Base-by-base conservation (phyloP, 1,284 basidiomycete genomes). In the Marasmius sp. region DNA sequence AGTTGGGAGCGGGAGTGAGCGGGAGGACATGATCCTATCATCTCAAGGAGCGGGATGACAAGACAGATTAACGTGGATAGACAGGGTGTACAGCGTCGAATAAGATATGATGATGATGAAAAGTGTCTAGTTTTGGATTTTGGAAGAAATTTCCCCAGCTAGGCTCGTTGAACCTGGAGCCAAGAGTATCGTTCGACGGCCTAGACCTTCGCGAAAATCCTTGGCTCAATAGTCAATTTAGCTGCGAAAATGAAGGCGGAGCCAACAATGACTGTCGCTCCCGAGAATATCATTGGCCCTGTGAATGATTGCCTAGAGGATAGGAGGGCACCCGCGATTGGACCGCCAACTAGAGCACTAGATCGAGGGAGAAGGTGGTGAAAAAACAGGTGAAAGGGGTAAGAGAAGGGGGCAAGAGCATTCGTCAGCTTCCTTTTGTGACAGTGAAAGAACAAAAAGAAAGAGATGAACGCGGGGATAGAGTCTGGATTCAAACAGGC, bases 261-360 rank as follows among this genome's bases (percentile, higher is more conserved):
- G 11, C 87, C 87, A 34, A 78, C 70, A 58, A 88, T 71, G 60
- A 86, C 73, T n/a, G 81, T 80, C 39, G 78, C 71, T 38, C 87
- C 88, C 2, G 85, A 80, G 64, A 88, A 83, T n/a, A 80, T 70
- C 58, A 85, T 85, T 74, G 86, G 79, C 49, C 78, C 78, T 0
- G 72, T 73, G 69, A 83, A 89, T 3, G 75, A 75, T 3, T 82
- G 83, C 37, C 80, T 72, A 22, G 75, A 69, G 37, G 77, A 72
- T 11, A 88, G 72, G 36, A 89, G 74, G 10, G 78, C 79, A 0
- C 87, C 87, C 9, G 84, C 87, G 14, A 79, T 77, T 1, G 87
- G 87, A 2, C 82, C 83, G 6, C 87, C 86, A 37, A 84, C 71
- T 20, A 89, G 75, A 1, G 87, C 81, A 37, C 87, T 89, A 64